These are phyloP conservation scores for Yamadazyma ubonensis DNA, from an alignment of 805 yeast species.

Conservation along the genomic window DNA sequence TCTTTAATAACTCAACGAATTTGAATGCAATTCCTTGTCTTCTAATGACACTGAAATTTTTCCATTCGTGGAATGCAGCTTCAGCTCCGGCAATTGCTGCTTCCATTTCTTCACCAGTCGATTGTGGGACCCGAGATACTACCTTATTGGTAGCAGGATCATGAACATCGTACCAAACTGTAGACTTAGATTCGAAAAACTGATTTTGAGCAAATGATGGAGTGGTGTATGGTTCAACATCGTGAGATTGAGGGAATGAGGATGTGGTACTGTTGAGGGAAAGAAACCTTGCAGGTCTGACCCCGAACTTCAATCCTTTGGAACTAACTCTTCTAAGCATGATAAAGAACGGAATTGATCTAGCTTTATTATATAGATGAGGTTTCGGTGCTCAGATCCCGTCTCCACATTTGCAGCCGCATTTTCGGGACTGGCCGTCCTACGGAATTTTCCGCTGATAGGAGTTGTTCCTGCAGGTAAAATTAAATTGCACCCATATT, in stretches of 20 bases:
- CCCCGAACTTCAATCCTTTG: no score
- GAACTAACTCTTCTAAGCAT: not conserved
- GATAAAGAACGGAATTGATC: no score
- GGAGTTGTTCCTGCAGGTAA: not conserved
- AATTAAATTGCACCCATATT: no score
- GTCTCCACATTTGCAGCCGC: constrained; percentile 11
- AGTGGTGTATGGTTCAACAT: constrained; percentile 47
- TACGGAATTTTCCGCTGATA: not conserved
- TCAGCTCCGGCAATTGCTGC: constrained; percentile 66
- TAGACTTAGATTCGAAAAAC: constrained; percentile 48
- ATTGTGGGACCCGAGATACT: constrained; percentile 69
- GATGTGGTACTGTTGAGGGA: constrained; percentile 17
- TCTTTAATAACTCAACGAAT: constrained; percentile 60
- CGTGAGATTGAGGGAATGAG: constrained; percentile 44
- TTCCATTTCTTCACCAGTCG: constrained; percentile 62
- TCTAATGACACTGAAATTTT: constrained; percentile 52
- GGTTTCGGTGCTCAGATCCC: constrained; percentile 11
- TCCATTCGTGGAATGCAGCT: constrained; percentile 60
- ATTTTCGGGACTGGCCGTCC: constrained; percentile 5
- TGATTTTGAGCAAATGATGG: constrained; percentile 53
- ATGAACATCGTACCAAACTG: constrained; percentile 63
- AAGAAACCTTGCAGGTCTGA: no score
- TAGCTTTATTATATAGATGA: constrained; percentile 1
- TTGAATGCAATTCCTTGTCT: constrained; percentile 75
- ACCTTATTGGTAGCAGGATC: constrained; percentile 75